A percentile compares a stretch with the other conserved stretches of the same genome.
These are phyloP conservation scores for Yamadazyma laniorum DNA, from an alignment of 805 yeast genomes.

Conservation along the genomic window DNA sequence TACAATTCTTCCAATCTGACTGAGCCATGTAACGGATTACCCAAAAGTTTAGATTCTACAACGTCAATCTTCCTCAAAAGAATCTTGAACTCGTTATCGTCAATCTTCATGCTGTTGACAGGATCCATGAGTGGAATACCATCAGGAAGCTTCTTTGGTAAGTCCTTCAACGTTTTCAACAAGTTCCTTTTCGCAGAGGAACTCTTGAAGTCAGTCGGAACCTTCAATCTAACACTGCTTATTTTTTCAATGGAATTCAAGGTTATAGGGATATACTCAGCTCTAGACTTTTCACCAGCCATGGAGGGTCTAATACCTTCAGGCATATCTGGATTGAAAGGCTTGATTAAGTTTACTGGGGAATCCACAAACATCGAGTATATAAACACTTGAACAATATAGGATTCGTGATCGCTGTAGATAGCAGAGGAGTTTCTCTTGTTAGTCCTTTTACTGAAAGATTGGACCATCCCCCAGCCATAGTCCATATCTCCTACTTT, in stretches of 20 bases:
- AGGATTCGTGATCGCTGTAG: conserved; percentile 84
- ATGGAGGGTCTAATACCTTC: conserved; percentile 86
- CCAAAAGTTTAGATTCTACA: conserved; percentile 66
- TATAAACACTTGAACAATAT: conserved; percentile 81
- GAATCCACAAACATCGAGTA: conserved; percentile 76
- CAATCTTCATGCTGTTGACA: conserved; percentile 86
- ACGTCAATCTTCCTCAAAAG: conserved; percentile 78
- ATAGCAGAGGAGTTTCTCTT: conserved; percentile 57
- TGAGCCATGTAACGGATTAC: conserved; percentile 67
- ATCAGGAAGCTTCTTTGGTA: conserved; percentile 79
- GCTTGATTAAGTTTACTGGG: conserved; percentile 77
- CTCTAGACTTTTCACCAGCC: conserved; percentile 65
- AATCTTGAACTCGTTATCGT: conserved; percentile 70
- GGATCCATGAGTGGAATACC: conserved; percentile 94
- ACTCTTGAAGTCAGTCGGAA: conserved; percentile 72
- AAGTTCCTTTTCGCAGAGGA: conserved; percentile 56
- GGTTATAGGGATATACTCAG: conserved; percentile 83
- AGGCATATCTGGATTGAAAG: conserved; percentile 74
- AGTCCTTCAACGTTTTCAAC: conserved; percentile 75
- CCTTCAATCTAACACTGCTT: conserved; percentile 74
- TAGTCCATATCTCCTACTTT: conserved; percentile 63
- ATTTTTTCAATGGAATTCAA: conserved; percentile 70
- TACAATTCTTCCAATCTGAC: conserved; percentile 62
- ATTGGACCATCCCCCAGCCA: conserved; percentile 95
- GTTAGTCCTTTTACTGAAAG: conserved; percentile 66